Evolutionary conservation across 345 rosid species (phyloP).

Genomic region (Populus simonii): DNA sequence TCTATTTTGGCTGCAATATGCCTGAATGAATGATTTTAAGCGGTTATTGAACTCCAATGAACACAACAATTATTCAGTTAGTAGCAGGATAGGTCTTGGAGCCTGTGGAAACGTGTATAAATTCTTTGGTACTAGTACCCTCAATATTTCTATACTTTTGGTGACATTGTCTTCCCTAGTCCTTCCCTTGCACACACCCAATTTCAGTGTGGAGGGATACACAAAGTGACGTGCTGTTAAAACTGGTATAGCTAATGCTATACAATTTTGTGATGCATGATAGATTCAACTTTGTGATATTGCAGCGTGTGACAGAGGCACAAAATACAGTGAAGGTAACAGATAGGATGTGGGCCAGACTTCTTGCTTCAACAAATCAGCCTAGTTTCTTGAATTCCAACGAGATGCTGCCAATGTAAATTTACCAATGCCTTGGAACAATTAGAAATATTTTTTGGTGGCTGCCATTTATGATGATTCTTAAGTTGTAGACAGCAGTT

Average conservation of each 20-base stretch:
- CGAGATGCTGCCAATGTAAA: constrained; percentile 16
- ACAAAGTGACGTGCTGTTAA: too few relatives aligned
- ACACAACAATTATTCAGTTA: background rate
- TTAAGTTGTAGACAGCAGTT: background rate
- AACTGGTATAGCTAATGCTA: background rate
- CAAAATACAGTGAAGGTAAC: constrained; percentile 77
- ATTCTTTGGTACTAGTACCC: background rate
- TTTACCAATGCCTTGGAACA: background rate
- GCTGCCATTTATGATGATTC: background rate
- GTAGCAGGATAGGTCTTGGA: background rate
- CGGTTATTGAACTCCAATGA: background rate
- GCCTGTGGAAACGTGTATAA: background rate
- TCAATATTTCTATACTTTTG: too few relatives aligned
- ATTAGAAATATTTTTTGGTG: background rate
- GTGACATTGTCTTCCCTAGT: too few relatives aligned
- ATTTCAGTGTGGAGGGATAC: too few relatives aligned
- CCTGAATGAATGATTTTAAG: background rate
- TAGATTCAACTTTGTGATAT: background rate
- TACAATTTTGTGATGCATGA: background rate
- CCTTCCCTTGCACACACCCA: too few relatives aligned
- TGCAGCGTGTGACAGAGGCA: constrained; percentile 76
- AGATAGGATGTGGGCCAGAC: constrained; percentile 97
- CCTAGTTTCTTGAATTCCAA: constrained; percentile 68
- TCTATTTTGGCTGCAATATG: too few relatives aligned
- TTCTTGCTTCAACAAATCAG: constrained; percentile 90